A percentile compares a stretch with the other conserved stretches of the same genome.
phyloP scores from a whole-genome alignment of 202 grass and related monocot genomes.

The Brachypodium distachyon region DNA sequence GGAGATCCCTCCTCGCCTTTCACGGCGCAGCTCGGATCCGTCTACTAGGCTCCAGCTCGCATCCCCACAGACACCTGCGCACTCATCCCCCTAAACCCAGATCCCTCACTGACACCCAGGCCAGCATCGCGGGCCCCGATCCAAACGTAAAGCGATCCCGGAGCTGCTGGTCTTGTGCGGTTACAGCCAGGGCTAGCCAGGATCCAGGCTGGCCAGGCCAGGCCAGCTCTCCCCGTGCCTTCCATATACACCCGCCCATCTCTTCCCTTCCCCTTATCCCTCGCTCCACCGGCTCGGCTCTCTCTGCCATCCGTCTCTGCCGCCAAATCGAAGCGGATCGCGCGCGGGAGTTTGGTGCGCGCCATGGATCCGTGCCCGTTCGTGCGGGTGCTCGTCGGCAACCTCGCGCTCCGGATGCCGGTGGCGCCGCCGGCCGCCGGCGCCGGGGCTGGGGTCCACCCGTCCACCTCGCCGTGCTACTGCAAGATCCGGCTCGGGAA shows the following conservation, averaged over 20 bases:
- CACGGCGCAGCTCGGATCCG: conserved; percentile 29
- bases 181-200: conserved; percentile 16
- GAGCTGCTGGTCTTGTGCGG: background rate
- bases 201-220: conserved; percentile 54
- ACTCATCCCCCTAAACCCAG: background rate
- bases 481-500: conserved; percentile 89
- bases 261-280: background rate
- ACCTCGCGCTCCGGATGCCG: conserved; percentile 72
- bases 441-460: conserved; percentile 66
- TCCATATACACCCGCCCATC: conserved; percentile 27
- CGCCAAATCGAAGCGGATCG: background rate
- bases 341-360: background rate
- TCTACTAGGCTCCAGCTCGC: conserved; percentile 22
- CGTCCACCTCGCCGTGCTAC: conserved; percentile 66
- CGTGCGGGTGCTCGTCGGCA: conserved; percentile 90
- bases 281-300: background rate
- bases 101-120: background rate
- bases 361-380: conserved; percentile 94
- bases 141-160: background rate
- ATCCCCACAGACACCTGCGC: background rate
- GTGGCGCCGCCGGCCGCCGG: conserved; percentile 49
- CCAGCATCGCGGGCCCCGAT: accelerated
- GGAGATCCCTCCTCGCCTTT: background rate
- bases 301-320: background rate
- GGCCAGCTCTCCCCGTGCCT: background rate